Conservation (phyloP, 192 early-diverging fungal species). For the Thamnidium elegans region DNA sequence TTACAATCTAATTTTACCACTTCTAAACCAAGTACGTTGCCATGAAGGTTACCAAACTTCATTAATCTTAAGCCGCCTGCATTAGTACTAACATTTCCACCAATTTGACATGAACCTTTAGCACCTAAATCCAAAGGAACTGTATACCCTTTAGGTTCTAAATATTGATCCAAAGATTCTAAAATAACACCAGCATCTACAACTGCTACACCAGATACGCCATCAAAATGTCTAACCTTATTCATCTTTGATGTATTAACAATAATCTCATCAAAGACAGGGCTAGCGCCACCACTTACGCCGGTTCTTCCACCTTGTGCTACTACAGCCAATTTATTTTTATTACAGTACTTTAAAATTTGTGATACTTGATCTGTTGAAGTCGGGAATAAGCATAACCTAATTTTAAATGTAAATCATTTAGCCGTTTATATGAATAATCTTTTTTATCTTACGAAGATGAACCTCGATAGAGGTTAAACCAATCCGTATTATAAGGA, state of each 20-base stretch:
- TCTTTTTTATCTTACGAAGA: conserved; percentile 38
- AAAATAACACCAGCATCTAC: conserved; percentile 90
- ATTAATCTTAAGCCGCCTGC: conserved; percentile 91
- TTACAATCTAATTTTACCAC: conserved; percentile 49
- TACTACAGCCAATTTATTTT: conserved; percentile 80
- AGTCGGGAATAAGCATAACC: conserved; percentile 80
- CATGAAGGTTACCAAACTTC: conserved; percentile 92
- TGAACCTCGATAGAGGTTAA: conserved; percentile 83
- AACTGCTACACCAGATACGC: conserved; percentile 72
- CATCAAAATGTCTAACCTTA: conserved; percentile 64
- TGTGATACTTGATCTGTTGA: conserved; percentile 76
- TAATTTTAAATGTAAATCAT: neutral
- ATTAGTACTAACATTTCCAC: conserved; percentile 98
- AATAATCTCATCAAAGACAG: conserved; percentile 94
- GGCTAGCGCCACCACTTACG: conserved; percentile 88
- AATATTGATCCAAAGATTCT: conserved; percentile 80
- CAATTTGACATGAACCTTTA: conserved; percentile 90
- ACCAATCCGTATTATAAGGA: conserved; percentile 83
- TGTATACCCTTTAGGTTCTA: conserved; percentile 75
- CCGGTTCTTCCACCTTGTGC: conserved; percentile 98
- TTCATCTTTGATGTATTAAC: conserved; percentile 79
- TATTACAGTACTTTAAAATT: conserved; percentile 84
- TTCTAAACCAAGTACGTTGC: conserved; percentile 91
- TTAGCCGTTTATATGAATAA: neutral
- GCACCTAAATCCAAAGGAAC: conserved; percentile 91